A percentile compares a stretch with the other conserved stretches of the same genome.
phyloP scores from a whole-genome alignment of 805 yeast species.

The Starmerella stigmatis region DNA sequence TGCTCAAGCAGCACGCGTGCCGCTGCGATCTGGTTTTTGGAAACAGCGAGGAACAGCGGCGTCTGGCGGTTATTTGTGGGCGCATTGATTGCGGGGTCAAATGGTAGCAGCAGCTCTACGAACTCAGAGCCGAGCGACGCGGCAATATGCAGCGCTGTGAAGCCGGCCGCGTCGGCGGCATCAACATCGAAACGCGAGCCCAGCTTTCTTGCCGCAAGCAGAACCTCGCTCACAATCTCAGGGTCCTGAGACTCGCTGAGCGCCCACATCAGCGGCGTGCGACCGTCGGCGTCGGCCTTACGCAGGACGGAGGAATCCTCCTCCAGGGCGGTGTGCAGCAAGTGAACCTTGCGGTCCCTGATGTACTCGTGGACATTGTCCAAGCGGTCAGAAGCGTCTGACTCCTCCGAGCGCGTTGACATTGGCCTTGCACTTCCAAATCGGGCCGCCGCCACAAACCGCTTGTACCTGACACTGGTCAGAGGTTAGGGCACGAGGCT shows the following conservation, averaged over 20 bases:
- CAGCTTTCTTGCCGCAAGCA: slow-evolving; percentile 31
- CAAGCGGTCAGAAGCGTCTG: background rate
- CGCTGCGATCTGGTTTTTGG: slow-evolving; percentile 50
- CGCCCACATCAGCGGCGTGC: slow-evolving; percentile 88
- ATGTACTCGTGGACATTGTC: slow-evolving; percentile 15
- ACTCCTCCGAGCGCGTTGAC: too few species aligned
- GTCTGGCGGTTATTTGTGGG: slow-evolving; percentile 58
- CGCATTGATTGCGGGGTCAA: slow-evolving; percentile 43
- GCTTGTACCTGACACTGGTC: too few species aligned
- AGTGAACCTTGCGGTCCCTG: slow-evolving; percentile 6
- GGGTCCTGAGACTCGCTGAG: slow-evolving; percentile 45
- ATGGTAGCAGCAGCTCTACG: slow-evolving; percentile 37
- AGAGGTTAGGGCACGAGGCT: too few species aligned
- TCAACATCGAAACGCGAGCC: slow-evolving; percentile 45
- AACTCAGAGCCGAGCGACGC: slow-evolving; percentile 63
- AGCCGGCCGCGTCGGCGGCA: slow-evolving; percentile 66
- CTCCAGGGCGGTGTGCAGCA: slow-evolving; percentile 4
- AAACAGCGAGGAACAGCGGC: slow-evolving; percentile 62
- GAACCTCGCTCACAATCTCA: slow-evolving; percentile 41
- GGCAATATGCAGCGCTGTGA: slow-evolving; percentile 83
- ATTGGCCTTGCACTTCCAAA: too few species aligned
- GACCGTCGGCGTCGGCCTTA: slow-evolving; percentile 52
- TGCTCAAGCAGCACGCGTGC: slow-evolving; percentile 47
- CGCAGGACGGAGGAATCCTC: slow-evolving; percentile 8
- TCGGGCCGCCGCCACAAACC: too few species aligned